Evolutionary conservation across 441 rosid genomes (phyloP), one percentile per base, ranked within the genome.

Genomic region (Cnidoscolus chayamansa): DNA sequence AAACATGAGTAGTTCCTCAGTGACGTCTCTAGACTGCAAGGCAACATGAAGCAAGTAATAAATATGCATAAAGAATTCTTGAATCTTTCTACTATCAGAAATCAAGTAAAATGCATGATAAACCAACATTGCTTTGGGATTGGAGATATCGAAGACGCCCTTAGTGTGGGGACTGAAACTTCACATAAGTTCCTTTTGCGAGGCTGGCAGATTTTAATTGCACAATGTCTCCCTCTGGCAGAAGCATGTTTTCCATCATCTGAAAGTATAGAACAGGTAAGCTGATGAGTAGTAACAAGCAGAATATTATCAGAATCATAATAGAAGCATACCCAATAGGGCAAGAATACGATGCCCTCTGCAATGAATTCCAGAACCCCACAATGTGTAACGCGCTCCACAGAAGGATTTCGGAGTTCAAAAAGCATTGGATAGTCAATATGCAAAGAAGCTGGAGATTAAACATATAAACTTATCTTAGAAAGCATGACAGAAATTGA

Each of bases 281-380:
- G 31, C 40, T 17, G 49, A 31, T 35, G 50, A 16, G 17, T 58
- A 11, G 54, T 0, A 58, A 60, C 11, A 12, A 11, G 53, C 37
- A 12, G 3, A 58, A 16, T 40, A 32, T 20, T 25, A 35, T 6
- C n/a, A 70, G 37, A 40, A 57, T 57, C 43, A 47, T 32, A 15
- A 19, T 9, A 32, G 66, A 51, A 37, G 61, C 79, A 37, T 77
- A 92, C 97, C 97, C 97, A 92, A 63, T 87, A 92, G 32, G 97
- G 96, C 96, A 92, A 83, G 82, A 81, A 92, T 68, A 92, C 87
- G 91, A 90, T 85, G 74, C 97, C 97, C 81, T 92, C 97, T 16
- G 96, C 96, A 79, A 89, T 85, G 77, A 92, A 92, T 86, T 92
- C 97, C 13, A 92, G 86, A 73, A 92, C 97, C 70, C 97, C 96